These are phyloP conservation scores for Stachybotrys elegans DNA, from an alignment of 2,329 filamentous ascomycete genomes.

Conservation along the genomic window DNA sequence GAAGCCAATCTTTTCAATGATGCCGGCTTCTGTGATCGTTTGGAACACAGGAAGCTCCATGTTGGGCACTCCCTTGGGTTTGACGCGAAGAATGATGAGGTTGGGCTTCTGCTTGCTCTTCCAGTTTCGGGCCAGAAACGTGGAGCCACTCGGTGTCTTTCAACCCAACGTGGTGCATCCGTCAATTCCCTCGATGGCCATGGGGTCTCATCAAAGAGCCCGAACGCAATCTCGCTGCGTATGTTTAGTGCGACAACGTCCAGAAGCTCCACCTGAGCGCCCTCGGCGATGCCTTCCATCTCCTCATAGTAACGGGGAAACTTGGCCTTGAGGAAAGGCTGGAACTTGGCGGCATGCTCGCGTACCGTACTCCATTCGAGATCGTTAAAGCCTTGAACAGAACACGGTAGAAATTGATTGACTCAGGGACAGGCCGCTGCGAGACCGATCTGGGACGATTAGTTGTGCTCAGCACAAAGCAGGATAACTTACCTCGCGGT, in stretches of 20 bases:
- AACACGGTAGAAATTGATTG: conserved; percentile 1
- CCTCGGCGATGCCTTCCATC: conserved; percentile 48
- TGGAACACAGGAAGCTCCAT: conserved; percentile 38
- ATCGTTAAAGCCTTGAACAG: too few species aligned
- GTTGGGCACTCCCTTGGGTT: conserved; percentile 26
- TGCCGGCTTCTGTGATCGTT: conserved; percentile 54
- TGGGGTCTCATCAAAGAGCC: conserved; percentile 35
- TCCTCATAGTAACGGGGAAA: conserved; percentile 23
- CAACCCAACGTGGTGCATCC: conserved; percentile 51
- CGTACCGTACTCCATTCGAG: conserved; percentile 12
- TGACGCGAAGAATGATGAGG: conserved; percentile 41
- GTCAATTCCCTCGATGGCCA: conserved; percentile 28
- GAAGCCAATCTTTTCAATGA: conserved; percentile 62
- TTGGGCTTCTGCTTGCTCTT: conserved; percentile 55
- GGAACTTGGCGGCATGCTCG: conserved; percentile 9
- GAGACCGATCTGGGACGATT: not conserved
- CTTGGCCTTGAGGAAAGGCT: conserved; percentile 1
- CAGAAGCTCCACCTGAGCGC: conserved; percentile 36
- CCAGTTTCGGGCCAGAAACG: conserved; percentile 53
- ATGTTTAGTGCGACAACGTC: conserved; percentile 54
- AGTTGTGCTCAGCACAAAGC: not conserved
- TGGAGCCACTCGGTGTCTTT: conserved; percentile 21
- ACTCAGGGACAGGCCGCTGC: not conserved
- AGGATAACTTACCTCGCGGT: not conserved
- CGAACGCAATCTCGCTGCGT: conserved; percentile 32